Percentiles rank a stretch among this genome's conserved stretches.
phyloP scores from a whole-genome alignment of 306 rosid genomes.

The Alnus glutinosa region DNA sequence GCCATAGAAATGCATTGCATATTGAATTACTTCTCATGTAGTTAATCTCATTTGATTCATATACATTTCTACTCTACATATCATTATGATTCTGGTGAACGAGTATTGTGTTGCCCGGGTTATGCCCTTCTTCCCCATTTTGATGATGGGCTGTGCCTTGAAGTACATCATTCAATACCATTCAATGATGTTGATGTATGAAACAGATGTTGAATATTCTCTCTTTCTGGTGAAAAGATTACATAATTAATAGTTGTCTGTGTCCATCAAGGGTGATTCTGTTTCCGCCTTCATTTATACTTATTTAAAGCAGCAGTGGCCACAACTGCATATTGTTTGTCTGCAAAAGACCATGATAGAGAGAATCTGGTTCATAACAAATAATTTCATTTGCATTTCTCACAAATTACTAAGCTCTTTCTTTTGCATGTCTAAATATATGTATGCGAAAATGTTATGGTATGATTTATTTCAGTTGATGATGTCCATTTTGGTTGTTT shows the following conservation, averaged over 20 bases:
- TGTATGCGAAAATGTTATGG: not conserved
- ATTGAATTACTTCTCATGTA: not conserved
- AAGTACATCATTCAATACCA: not conserved
- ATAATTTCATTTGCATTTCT: not conserved
- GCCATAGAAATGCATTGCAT: not conserved
- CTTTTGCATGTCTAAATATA: not conserved
- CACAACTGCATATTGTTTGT: not conserved
- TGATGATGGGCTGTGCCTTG: not conserved
- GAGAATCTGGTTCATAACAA: not conserved
- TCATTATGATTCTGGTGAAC: not conserved
- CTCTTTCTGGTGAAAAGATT: not conserved
- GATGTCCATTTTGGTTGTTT: conserved; percentile 5
- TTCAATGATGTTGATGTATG: not conserved
- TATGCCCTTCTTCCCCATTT: not conserved
- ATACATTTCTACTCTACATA: not conserved
- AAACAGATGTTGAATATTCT: not conserved
- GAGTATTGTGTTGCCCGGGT: not conserved
- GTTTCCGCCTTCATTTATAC: not conserved
- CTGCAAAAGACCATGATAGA: not conserved
- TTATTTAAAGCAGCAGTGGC: not conserved
- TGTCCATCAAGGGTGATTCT: not conserved
- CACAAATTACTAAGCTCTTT: not conserved
- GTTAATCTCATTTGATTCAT: not conserved
- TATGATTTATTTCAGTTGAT: not conserved
- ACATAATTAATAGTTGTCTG: not conserved